A percentile compares a stretch with the other conserved stretches of the same genome.
phyloP scores from a whole-genome alignment of 768 basidiomycete genomes.

The Mycena vitilis region DNA sequence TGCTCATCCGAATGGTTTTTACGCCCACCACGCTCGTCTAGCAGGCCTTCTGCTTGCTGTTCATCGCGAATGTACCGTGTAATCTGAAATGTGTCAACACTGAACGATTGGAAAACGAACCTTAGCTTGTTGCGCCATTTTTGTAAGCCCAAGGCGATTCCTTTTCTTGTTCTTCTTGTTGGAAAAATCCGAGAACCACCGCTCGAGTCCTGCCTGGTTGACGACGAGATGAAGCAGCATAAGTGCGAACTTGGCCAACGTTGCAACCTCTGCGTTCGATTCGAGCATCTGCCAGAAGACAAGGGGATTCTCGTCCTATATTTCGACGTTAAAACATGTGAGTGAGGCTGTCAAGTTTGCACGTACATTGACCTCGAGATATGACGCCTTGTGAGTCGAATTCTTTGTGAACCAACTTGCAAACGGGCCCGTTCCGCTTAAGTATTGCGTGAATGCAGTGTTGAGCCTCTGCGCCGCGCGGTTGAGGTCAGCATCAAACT shows the following conservation, averaged over 20 bases:
- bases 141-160: conserved; percentile 18
- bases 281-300: conserved; percentile 9
- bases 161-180: conserved; percentile 28
- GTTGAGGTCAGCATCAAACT: no score
- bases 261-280: background rate
- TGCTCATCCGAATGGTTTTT: conserved; percentile 7
- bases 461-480: no score
- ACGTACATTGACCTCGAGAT: no score
- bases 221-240: conserved; percentile 12
- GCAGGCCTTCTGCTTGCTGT: conserved; percentile 8
- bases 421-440: no score
- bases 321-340: no score
- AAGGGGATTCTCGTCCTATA: conserved; percentile 18
- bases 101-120: no score
- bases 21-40: background rate
- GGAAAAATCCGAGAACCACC: conserved; percentile 26
- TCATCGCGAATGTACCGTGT: conserved; percentile 2
- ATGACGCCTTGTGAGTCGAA: no score
- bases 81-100: background rate
- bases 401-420: no score
- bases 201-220: conserved; percentile 28
- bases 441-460: no score
- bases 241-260: conserved; percentile 3
- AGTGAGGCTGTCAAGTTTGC: no score
- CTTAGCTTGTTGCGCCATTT: conserved; percentile 26